Evolutionary conservation across 2,329 filamentous ascomycete genomes (phyloP).

Genomic region (Hypoxylon sp.): DNA sequence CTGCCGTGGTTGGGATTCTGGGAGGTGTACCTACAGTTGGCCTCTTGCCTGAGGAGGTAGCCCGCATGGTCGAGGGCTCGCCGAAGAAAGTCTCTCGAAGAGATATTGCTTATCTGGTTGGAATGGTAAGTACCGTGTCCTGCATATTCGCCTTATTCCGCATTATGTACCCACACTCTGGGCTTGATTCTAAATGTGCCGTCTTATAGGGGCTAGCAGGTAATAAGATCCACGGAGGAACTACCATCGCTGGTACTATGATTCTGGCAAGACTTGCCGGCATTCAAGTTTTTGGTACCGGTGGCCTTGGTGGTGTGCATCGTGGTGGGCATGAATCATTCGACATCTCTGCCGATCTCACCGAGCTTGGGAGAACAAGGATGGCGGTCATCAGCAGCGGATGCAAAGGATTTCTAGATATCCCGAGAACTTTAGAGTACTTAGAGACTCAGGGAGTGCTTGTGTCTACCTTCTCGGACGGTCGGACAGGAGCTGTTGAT

Average conservation of each 20-base stretch:
- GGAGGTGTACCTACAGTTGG: conserved; percentile 86
- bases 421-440: conserved; percentile 84
- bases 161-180: conserved; percentile 2
- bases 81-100: conserved; percentile 87
- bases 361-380: conserved; percentile 87
- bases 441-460: conserved; percentile 77
- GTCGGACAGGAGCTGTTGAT: conserved; percentile 74
- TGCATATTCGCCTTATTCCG: conserved; percentile 5
- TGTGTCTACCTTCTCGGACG: conserved; percentile 90
- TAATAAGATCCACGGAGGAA: conserved; percentile 81
- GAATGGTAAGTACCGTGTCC: conserved; percentile 65
- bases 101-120: conserved; percentile 83
- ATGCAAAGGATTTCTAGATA: conserved; percentile 96
- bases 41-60: conserved; percentile 74
- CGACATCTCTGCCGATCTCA: conserved; percentile 95
- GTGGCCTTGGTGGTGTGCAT: conserved; percentile 93
- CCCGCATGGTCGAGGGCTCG: conserved; percentile 72
- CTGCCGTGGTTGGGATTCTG: conserved; percentile 89
- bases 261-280: conserved; percentile 85
- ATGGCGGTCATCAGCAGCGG: conserved; percentile 90
- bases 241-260: conserved; percentile 94
- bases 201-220: conserved; percentile 66
- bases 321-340: conserved; percentile 84
- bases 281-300: conserved; percentile 93
- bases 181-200: conserved; percentile 17